Evolutionary conservation across 768 basidiomycete genomes (phyloP), one percentile per base, ranked within the genome.

Genomic region (Russula emetica): DNA sequence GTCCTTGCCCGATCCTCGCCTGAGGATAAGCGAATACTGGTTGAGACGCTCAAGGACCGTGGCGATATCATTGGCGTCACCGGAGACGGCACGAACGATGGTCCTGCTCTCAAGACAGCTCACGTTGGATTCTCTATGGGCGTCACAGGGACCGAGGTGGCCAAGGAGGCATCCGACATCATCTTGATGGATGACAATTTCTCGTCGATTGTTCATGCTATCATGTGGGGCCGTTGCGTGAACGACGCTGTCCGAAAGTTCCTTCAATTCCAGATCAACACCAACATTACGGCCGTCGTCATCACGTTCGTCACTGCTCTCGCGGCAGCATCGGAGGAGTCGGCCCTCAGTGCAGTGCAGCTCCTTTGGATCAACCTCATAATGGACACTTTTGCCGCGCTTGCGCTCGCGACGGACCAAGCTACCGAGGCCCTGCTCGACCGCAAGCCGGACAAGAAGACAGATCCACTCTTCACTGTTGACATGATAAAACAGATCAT

Each of bases 151-250:
- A 99, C 97, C 1, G 97, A 99, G 74, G 94, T 99, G 20, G 95
- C 97, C 54, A 98, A 99, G 76, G 95, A 98, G 74, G 97, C 97
- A 1, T 98, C 96, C 8, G 97, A 99, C 71, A 97, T 99, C 71
- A 95, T 98, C 70, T 85, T 98, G 47, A 97, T 97, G 95, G 91
- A 94, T 72, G 94, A 95, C 76, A 95, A 96, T 73, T 98, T 99
- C 73, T 78, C 92, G 5, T 95, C 92, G 2, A 95, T 99, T 71
- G 93, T 98, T 69, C 88, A 93, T 70, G 97, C 97, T 61, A 97
- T 98, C 70, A 94, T 97, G 80, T 98, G 97, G 96, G 97, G 97
- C 49, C 91, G 97, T 55, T 96, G 94, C 71, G 96, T 99, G 66
- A 99, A 98, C 74, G 97, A 99, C 71, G 86, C 95, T 0, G 97